These are phyloP conservation scores for Aspergillus niger DNA, from an alignment of 2,329 filamentous ascomycete species.

Conservation along the genomic window DNA sequence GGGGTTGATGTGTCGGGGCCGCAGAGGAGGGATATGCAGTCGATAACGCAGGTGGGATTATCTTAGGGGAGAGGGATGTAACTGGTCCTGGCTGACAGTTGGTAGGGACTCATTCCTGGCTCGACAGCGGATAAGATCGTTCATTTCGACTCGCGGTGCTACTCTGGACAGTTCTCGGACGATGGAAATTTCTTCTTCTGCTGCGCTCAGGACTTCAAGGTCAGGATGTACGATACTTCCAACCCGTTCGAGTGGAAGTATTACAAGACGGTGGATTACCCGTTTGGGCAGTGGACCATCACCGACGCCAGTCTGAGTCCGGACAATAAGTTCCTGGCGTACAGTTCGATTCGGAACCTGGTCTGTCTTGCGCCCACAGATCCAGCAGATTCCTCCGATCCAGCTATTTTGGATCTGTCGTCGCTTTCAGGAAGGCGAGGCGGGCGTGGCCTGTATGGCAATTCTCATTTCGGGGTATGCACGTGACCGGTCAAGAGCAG, in stretches of 20 bases:
- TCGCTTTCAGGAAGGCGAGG: slow-evolving; percentile 48
- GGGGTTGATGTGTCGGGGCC: slow-evolving; percentile 64
- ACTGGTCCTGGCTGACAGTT: not conserved
- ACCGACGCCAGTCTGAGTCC: slow-evolving; percentile 90
- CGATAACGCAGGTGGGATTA: slow-evolving; percentile 66
- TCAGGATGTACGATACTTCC: slow-evolving; percentile 96
- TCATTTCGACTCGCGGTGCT: slow-evolving; percentile 81
- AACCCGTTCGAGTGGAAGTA: slow-evolving; percentile 95
- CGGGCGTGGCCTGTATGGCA: slow-evolving; percentile 35
- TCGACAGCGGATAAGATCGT: slow-evolving; percentile 82
- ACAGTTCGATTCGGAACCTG: slow-evolving; percentile 80
- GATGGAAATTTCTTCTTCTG: slow-evolving; percentile 98
- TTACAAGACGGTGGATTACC: slow-evolving; percentile 86
- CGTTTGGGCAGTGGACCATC: slow-evolving; percentile 90
- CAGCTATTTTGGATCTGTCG: slow-evolving; percentile 74
- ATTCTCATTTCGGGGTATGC: slow-evolving; percentile 49
- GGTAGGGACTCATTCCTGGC: slow-evolving; percentile 72
- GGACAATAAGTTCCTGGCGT: slow-evolving; percentile 89
- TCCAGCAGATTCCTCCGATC: slow-evolving; percentile 76
- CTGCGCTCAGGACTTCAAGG: slow-evolving; percentile 87
- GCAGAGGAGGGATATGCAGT: slow-evolving; percentile 62
- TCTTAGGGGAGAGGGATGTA: not conserved
- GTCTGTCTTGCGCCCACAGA: slow-evolving; percentile 88
- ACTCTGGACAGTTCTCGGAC: slow-evolving; percentile 94
- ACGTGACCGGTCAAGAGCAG: not conserved